Evolutionary conservation across 345 rosid species (phyloP), one percentile per base, ranked within the genome.

Genomic region (Syzygium grande): DNA sequence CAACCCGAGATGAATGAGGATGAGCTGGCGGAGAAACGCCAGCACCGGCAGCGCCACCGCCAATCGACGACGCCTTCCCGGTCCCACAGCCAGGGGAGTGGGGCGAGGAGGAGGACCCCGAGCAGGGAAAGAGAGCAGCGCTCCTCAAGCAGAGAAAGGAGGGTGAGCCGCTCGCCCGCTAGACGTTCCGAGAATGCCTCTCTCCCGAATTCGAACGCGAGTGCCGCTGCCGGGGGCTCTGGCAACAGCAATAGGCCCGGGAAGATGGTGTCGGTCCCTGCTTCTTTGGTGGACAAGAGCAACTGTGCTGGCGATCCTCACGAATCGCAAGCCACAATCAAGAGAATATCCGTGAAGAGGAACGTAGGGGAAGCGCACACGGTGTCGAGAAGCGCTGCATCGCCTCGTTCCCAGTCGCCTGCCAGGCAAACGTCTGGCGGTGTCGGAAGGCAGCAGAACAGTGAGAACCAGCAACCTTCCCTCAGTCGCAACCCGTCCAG

Each of bases 61-160:
- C 94, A 92, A 10, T 91, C 95, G 1, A 90, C 91, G 21, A 90
- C 91, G 21, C 90, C 93, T 49, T 90, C 90, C 49, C 90, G 91
- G 34, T 59, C 94, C 21, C 87, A 91, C 84, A 90, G 94, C 21
- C 93, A 94, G 22, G 93, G 96, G 63, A 68, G 63, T 86, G 93
- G 96, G 29, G 21, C 83, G 88, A 93, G 99, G 92, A 93, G 99
- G 86, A 92, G 99, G 90, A 98, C 99, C 4, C 99, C 99, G 21
- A 97, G 99, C 73, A 94, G 98, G 87, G 99, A 96, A 84, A 92
- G 99, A 83, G 99, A 96, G 53, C 91, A 90, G 88, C 92, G 92
- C 21, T 93, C 95, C 19, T 92, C 97, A 3, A 96, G 96, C 56
- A 89, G 95, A 34, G 92, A 93, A 52, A 92, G 94, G 87, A 87